phyloP scores from a whole-genome alignment of 2,329 filamentous ascomycete genomes.

The Stenocarpella maydis region DNA sequence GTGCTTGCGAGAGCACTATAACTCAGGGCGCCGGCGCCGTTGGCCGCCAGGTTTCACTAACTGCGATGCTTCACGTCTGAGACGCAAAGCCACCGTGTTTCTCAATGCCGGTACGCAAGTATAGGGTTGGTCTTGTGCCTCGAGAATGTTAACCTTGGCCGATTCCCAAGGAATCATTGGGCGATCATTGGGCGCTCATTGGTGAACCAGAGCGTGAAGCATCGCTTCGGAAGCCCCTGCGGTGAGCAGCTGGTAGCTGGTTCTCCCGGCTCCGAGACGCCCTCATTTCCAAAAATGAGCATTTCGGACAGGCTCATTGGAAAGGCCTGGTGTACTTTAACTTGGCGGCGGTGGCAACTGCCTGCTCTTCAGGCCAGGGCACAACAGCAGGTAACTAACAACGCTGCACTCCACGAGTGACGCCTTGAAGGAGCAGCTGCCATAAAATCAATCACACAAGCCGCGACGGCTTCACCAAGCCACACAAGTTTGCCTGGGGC shows the following conservation, averaged over 20 bases:
- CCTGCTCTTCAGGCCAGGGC: background rate
- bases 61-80: constrained; percentile 14
- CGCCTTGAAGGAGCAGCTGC: background rate
- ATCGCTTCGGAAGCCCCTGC: background rate
- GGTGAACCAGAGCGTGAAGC: background rate
- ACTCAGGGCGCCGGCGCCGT: background rate
- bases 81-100: constrained; percentile 23
- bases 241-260: background rate
- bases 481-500: background rate
- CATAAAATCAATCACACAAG: no score
- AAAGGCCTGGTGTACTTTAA: background rate
- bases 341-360: background rate
- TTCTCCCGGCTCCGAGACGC: background rate
- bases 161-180: no score
- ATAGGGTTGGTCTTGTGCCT: background rate
- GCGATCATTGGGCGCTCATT: background rate
- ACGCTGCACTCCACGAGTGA: background rate
- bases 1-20: background rate
- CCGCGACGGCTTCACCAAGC: background rate
- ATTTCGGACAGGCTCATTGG: background rate
- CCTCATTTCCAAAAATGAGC: background rate
- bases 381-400: background rate
- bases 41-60: constrained; percentile 5
- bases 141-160: background rate
- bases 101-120: background rate